Base-by-base conservation (phyloP, 345 rosid species). In the Arabidopsis suecica region DNA sequence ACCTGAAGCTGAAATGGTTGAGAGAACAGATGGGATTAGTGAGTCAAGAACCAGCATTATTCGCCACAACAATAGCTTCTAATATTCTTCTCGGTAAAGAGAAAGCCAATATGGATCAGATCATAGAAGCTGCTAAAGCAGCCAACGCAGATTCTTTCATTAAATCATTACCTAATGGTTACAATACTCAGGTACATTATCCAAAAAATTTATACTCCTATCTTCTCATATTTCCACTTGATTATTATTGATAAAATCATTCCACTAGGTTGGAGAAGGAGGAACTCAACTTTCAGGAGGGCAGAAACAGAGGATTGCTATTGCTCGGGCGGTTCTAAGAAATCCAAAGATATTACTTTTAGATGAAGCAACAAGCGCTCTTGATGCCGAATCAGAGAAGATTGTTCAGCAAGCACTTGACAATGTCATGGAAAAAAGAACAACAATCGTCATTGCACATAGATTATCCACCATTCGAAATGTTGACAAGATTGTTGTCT, bases 271-370 rank as follows among this genome's bases (percentile, higher is more conserved):
- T 64, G 98, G 98, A 57, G 98, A 89, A 64, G 93, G 96, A 80
- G 98, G 97, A 74, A 86, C 89, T 74, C 98, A 93, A 71, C 96
- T 93, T 32, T 93, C 98, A n/a, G 98, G 96, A 47, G 97, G 97
- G 44, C 96, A 92, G 40, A 93, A 93, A 62, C 96, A 93, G 83
- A 84, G 98, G 72, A 90, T 93, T 30, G 95, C 96, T 5, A 91
- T 93, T 68, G 93, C 97, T 42, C 84, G 98, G 79, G 97, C 96
- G 7, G 82, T 91, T 32, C 54, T 93, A 80, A 83, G 91, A 63
- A 89, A 93, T 73, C 98, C 98, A 20, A 88, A 73, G 83, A 88
- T 93, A 73, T 16, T 90, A 63, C 94, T 90, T 16, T 74, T 90
- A 65, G 98, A 93, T 82, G 98, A 93, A 73, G 96, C 98, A 13